Evolutionary conservation across 768 basidiomycete species (phyloP).

Genomic region (Lactarius deliciosus): DNA sequence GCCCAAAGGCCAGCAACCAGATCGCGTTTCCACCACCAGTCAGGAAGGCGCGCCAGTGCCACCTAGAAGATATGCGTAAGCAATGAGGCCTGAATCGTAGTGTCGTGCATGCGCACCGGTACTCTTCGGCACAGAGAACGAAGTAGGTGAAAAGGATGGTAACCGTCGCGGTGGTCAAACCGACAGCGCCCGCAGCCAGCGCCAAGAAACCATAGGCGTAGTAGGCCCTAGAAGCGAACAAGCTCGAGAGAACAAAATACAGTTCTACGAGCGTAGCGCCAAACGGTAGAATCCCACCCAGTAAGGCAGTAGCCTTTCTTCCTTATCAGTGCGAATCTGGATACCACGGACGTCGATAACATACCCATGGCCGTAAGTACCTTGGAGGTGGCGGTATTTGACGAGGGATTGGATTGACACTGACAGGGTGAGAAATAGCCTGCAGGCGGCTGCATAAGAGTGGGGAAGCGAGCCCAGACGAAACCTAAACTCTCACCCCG

Average conservation of each 20-base stretch:
- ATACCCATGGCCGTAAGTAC: conserved; percentile 80
- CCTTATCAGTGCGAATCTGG: background rate
- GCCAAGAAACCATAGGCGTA: conserved; percentile 97
- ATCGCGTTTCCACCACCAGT: conserved; percentile 90
- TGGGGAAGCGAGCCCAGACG: background rate
- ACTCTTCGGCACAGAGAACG: conserved; percentile 90
- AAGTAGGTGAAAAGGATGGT: conserved; percentile 90
- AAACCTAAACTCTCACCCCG: conserved; percentile 54
- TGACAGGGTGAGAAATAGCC: conserved; percentile 77
- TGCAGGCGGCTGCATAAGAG: conserved; percentile 35
- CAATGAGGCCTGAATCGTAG: conserved; percentile 7
- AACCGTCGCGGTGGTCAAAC: conserved; percentile 86
- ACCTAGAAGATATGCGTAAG: conserved; percentile 45
- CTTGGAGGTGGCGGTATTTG: conserved; percentile 88
- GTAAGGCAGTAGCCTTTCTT: conserved; percentile 58
- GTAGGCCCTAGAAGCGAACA: conserved; percentile 90
- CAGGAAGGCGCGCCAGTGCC: conserved; percentile 96
- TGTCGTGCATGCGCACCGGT: conserved; percentile 52
- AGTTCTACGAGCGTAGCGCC: conserved; percentile 95
- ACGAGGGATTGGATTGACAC: conserved; percentile 92
- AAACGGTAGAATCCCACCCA: conserved; percentile 92
- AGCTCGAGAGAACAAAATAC: conserved; percentile 86
- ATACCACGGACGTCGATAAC: conserved; percentile 30
- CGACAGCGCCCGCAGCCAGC: conserved; percentile 78
- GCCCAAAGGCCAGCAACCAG: conserved; percentile 86